Percentiles rank a stretch among this genome's conserved stretches.
phyloP scores from a whole-genome alignment of 805 yeast species.

The Zygoascus tannicola region DNA sequence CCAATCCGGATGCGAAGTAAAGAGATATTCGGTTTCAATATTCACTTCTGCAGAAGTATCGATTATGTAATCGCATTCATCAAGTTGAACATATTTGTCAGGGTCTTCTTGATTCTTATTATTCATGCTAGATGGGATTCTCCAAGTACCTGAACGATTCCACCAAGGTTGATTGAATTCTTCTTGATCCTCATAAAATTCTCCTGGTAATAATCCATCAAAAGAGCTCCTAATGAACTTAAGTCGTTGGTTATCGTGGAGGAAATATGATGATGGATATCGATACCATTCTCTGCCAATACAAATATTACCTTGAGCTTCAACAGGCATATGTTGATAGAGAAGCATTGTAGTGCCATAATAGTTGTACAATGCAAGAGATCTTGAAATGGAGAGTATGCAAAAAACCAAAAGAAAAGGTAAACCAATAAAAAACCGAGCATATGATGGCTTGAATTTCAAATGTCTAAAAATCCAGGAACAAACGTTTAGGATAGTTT shows the following conservation, averaged over 20 bases:
- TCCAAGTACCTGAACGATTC: constrained; percentile 27
- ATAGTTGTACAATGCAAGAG: constrained; percentile 50
- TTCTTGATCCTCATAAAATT: constrained; percentile 45
- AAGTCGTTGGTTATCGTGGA: constrained; percentile 54
- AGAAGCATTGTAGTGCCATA: constrained; percentile 67
- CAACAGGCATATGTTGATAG: constrained; percentile 36
- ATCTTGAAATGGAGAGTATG: constrained; percentile 40
- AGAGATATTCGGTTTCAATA: constrained; percentile 35
- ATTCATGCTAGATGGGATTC: constrained; percentile 60
- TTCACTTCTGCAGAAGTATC: constrained; percentile 49
- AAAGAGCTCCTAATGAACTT: constrained; percentile 69
- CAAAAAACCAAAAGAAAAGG: constrained; percentile 10
- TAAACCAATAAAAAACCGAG: constrained; percentile 4
- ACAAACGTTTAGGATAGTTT: constrained; percentile 7
- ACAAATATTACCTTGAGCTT: constrained; percentile 49
- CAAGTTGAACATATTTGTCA: constrained; percentile 41
- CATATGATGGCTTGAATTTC: neutral
- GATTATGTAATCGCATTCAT: constrained; percentile 57
- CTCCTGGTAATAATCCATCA: constrained; percentile 83
- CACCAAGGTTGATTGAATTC: constrained; percentile 24
- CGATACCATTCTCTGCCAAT: constrained; percentile 96
- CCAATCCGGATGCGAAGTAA: constrained; percentile 17
- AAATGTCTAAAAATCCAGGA: neutral
- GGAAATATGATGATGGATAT: constrained; percentile 78
- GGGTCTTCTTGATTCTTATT: constrained; percentile 59